These are phyloP conservation scores for Rhodotorula sp. DNA, from an alignment of 1,284 basidiomycete species.

Conservation along the genomic window DNA sequence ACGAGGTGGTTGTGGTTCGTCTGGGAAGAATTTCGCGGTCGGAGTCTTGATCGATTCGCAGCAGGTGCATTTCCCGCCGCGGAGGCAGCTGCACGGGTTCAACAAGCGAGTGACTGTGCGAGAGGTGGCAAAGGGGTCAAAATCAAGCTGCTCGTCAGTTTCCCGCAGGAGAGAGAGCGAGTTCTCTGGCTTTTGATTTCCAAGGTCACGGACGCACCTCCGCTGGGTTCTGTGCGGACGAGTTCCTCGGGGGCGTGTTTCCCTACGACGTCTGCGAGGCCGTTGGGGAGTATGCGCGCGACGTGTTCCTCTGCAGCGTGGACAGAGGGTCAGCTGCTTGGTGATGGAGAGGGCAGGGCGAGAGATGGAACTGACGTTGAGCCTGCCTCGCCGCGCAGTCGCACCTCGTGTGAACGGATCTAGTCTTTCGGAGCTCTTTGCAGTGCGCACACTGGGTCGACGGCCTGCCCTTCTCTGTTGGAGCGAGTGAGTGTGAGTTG, in stretches of 20 bases:
- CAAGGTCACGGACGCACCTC: slow-evolving; percentile 17
- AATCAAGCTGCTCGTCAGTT: too few relatives aligned
- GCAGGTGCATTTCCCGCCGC: slow-evolving; percentile 34
- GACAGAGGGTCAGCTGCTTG: too few relatives aligned
- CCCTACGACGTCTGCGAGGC: slow-evolving; percentile 18
- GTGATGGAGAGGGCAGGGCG: not conserved
- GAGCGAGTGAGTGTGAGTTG: not conserved
- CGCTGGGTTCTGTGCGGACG: not conserved
- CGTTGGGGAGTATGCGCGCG: slow-evolving; percentile 28
- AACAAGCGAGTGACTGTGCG: slow-evolving; percentile 32
- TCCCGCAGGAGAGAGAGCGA: too few relatives aligned
- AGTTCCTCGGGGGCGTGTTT: not conserved
- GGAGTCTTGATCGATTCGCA: slow-evolving; percentile 20
- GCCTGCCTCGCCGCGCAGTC: slow-evolving; percentile 26
- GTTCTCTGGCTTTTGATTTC: too few relatives aligned
- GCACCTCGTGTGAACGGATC: slow-evolving; percentile 33
- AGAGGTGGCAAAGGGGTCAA: too few relatives aligned
- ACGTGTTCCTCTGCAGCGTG: slow-evolving; percentile 7
- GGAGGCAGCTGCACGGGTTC: slow-evolving; percentile 36
- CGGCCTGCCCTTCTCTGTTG: slow-evolving; percentile 38
- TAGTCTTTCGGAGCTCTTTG: slow-evolving; percentile 32
- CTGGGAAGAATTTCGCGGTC: slow-evolving; percentile 7
- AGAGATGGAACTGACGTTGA: slow-evolving; percentile 16
- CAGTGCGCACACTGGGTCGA: slow-evolving; percentile 39
- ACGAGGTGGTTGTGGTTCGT: not conserved